phyloP scores from a whole-genome alignment of 805 yeast species.

The Lipomyces spencermartinsiae region DNA sequence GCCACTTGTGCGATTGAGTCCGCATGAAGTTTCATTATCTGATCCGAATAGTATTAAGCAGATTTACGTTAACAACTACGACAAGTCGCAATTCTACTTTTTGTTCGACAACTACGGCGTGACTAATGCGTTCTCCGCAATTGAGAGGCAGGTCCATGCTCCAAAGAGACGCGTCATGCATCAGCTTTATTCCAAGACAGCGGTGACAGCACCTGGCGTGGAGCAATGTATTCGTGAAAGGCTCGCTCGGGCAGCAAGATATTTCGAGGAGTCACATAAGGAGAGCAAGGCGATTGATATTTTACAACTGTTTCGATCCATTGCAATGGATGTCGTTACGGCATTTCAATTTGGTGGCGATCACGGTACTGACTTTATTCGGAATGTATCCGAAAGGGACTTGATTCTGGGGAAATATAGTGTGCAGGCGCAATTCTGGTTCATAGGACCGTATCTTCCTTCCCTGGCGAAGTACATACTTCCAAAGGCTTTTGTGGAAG shows the following conservation, averaged over 20 bases:
- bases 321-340: slow-evolving; percentile 75
- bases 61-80: slow-evolving; percentile 64
- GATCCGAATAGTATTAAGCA: slow-evolving; percentile 58
- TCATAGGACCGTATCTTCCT: slow-evolving; percentile 36
- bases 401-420: slow-evolving; percentile 11
- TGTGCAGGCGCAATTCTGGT: slow-evolving; percentile 24
- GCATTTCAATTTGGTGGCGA: slow-evolving; percentile 63
- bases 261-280: slow-evolving; percentile 16
- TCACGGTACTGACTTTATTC: slow-evolving; percentile 55
- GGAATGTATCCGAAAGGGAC: slow-evolving; percentile 38
- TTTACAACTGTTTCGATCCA: slow-evolving; percentile 66
- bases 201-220: slow-evolving; percentile 46
- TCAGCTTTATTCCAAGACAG: slow-evolving; percentile 55
- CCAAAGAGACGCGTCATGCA: slow-evolving; percentile 51
- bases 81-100: slow-evolving; percentile 61
- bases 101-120: slow-evolving; percentile 66
- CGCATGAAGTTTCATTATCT: slow-evolving; percentile 65
- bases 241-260: slow-evolving; percentile 35
- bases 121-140: slow-evolving; percentile 63
- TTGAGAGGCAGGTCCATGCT: slow-evolving; percentile 57
- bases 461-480: slow-evolving; percentile 7
- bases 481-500: neutral
- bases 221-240: slow-evolving; percentile 48
- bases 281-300: slow-evolving; percentile 54
- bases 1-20: slow-evolving; percentile 65